Evolutionary conservation across 805 yeast genomes (phyloP).

Genomic region (Tetrapisispora phaffii): DNA sequence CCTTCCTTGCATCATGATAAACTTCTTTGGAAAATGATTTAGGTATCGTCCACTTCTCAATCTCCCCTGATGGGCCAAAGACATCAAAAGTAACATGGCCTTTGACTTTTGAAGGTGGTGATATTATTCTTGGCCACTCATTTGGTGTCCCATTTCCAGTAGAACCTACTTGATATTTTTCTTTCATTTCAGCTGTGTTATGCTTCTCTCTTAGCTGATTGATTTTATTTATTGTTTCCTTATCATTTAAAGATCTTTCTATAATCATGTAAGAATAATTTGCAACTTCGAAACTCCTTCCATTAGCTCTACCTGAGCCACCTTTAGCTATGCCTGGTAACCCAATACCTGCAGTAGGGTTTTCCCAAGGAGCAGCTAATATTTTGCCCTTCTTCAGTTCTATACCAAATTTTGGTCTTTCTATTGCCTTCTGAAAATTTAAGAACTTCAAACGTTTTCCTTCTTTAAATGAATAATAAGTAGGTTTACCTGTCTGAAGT

Average conservation of each 20-base stretch:
- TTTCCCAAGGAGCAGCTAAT: conserved; percentile 62
- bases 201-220: conserved; percentile 32
- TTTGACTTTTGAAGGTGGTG: conserved; percentile 64
- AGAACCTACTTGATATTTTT: conserved; percentile 17
- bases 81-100: conserved; percentile 74
- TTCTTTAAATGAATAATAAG: conserved; percentile 43
- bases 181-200: conserved; percentile 3
- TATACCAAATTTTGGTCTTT: conserved; percentile 68
- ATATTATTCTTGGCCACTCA: conserved; percentile 66
- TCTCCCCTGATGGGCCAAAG: conserved; percentile 67
- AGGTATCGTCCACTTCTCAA: conserved; percentile 84
- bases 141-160: conserved; percentile 19
- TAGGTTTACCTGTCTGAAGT: conserved; percentile 66
- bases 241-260: conserved; percentile 45
- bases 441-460: conserved; percentile 66
- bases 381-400: conserved; percentile 78
- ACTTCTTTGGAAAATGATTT: conserved; percentile 61
- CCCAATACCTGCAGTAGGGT: conserved; percentile 49
- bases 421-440: conserved; percentile 57
- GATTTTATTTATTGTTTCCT: conserved; percentile 32
- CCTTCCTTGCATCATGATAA: conserved; percentile 87
- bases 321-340: conserved; percentile 32
- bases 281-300: conserved; percentile 61
- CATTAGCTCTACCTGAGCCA: conserved; percentile 74
- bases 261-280: conserved; percentile 66